Conservation (phyloP, 2,329 filamentous ascomycete genomes). For the Colletotrichum spaethianum region DNA sequence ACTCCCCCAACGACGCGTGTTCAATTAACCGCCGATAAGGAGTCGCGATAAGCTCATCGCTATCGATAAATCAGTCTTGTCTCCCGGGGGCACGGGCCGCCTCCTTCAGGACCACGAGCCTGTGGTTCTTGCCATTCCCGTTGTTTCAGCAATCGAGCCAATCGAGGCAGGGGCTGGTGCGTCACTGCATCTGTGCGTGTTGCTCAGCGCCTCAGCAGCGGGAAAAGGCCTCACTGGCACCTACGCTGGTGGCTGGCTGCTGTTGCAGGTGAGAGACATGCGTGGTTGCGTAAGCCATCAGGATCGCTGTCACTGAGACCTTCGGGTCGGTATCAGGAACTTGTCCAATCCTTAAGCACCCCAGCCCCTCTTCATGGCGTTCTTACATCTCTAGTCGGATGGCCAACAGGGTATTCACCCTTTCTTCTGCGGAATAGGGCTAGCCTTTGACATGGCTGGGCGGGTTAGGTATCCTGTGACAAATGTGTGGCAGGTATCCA, state of each 20-base stretch:
- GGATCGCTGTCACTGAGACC: not conserved
- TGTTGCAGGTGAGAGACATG: constrained; percentile 27
- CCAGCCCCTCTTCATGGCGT: not conserved
- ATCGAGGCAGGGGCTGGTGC: constrained; percentile 17
- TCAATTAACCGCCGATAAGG: constrained; percentile 30
- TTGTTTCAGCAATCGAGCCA: constrained; percentile 25
- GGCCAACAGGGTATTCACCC: not conserved
- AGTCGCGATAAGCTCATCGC: constrained; percentile 22
- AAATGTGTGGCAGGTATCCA: constrained; percentile 1
- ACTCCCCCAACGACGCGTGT: not conserved
- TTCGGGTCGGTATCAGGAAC: constrained; percentile 6
- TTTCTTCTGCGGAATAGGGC: not conserved
- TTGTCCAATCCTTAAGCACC: constrained; percentile 13
- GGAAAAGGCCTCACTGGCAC: not conserved
- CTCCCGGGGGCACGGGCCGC: constrained; percentile 18
- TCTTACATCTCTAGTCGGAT: constrained; percentile 17
- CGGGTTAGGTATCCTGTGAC: constrained; percentile 20
- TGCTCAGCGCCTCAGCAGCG: not conserved
- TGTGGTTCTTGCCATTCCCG: constrained; percentile 8
- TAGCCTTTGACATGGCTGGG: not conserved
- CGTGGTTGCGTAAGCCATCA: not conserved
- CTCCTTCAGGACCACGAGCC: not conserved
- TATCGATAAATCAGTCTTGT: constrained; percentile 31
- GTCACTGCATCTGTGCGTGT: not conserved
- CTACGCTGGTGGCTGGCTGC: not conserved